These are phyloP conservation scores for Ailanthus altissimus DNA, from an alignment of 345 rosid species.

Conservation along the genomic window DNA sequence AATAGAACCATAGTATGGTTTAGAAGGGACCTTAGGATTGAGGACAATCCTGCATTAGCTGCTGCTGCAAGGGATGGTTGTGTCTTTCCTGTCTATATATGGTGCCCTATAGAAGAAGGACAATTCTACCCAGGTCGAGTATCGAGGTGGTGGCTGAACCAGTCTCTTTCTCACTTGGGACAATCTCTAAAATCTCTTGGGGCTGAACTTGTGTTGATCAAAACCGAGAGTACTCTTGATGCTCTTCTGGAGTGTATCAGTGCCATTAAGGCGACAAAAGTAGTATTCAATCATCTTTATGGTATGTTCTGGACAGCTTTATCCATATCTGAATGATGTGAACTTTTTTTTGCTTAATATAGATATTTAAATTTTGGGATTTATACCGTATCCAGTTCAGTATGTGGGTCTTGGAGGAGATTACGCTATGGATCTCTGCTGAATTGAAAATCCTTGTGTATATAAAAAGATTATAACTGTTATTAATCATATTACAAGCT, in stretches of 20 bases:
- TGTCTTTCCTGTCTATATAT: slow-evolving; percentile 76
- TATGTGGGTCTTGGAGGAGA: neutral
- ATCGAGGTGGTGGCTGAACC: slow-evolving; percentile 98
- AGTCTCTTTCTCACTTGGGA: slow-evolving; percentile 64
- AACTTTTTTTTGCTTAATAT: neutral
- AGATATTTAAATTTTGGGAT: neutral
- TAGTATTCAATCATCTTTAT: slow-evolving; percentile 84
- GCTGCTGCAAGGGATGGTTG: slow-evolving; percentile 80
- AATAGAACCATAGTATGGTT: slow-evolving; percentile 86
- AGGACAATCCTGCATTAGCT: slow-evolving; percentile 97
- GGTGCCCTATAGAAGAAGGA: slow-evolving; percentile 94
- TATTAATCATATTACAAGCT: neutral
- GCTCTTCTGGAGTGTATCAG: slow-evolving; percentile 72
- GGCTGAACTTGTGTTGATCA: slow-evolving; percentile 66
- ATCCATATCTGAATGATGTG: neutral
- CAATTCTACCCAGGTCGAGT: slow-evolving; percentile 91
- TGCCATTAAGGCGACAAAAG: slow-evolving; percentile 63
- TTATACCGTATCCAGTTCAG: neutral
- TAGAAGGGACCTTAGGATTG: slow-evolving; percentile 92
- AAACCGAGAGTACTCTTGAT: slow-evolving; percentile 60
- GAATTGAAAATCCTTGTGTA: neutral
- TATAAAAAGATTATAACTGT: neutral
- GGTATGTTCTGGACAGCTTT: slow-evolving; percentile 45
- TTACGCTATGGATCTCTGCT: neutral
- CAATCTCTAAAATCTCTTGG: slow-evolving; percentile 79